Evolutionary conservation across 148 eudicot species (phyloP), one percentile per base, ranked within the genome.

Genomic region (Fagopyrum homotropicum): DNA sequence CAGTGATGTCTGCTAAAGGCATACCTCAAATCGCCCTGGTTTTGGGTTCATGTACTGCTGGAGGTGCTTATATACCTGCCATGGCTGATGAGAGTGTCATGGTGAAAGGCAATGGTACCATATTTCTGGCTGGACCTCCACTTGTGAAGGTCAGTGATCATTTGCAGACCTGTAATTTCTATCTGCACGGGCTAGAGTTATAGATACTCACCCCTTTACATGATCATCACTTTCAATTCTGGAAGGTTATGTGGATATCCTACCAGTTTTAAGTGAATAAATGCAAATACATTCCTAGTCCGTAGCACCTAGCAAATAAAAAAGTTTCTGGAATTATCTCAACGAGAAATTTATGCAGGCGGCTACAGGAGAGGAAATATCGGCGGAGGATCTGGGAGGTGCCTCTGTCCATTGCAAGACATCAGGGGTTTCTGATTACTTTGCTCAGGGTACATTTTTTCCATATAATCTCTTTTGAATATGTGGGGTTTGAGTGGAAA

Each of bases 61-160:
- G 99, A 46, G 99, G 99, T 75, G 97, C 97, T 45, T 95, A 95
- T 76, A 95, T 95, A 78, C 99, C 99, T 78, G 99, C 99, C 56
- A 92, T 95, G 97, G 99, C 99, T 69, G 99, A 95, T 85, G 97
- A 95, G 82, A 95, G 97, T 85, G 97, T 95, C 61, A 95, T 95
- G 99, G 99, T 95, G 55, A 95, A 92, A 87, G 97, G 96, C 85
- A 95, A 95, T 80, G 99, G 97, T 69, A 95, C 93, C n/a, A 92
- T 95, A 64, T 95, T 95, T 82, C 93, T 95, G 35, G 99, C 97
- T 75, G 97, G 99, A 63, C 99, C 99, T 77, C 99, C 99, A 29
- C 97, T 95, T 48, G 99, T 95, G 77, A 95, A 95, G 99, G 99
- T 95, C 79, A 81, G 88, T 81, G 35, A 45, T 17, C 52, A 46